Percentiles rank a stretch among this genome's conserved stretches.
phyloP scores from a whole-genome alignment of 768 basidiomycete species.

The Lactarius hengduanensis region DNA sequence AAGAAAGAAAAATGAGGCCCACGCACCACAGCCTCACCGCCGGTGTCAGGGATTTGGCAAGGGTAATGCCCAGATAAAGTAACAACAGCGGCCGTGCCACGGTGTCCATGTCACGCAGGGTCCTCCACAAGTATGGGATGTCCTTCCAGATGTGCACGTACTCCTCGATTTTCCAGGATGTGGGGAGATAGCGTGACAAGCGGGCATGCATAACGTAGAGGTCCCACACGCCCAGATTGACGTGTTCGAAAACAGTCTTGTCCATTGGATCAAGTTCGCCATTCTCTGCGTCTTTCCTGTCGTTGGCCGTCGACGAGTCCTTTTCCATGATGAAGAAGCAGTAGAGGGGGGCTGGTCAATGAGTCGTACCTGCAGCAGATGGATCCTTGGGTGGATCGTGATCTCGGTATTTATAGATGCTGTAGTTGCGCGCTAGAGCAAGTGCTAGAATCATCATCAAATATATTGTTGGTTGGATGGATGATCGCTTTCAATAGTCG shows the following conservation, averaged over 20 bases:
- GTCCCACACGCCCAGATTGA: background rate
- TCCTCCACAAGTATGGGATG: slow-evolving; percentile 42
- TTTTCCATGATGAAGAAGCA: background rate
- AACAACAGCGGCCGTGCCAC: slow-evolving; percentile 14
- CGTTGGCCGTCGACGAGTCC: background rate
- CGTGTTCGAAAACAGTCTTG: background rate
- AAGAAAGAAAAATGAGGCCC: background rate
- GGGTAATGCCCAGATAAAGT: slow-evolving; percentile 10
- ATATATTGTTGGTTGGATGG: background rate
- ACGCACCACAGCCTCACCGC: slow-evolving; percentile 19
- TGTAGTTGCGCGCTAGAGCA: background rate
- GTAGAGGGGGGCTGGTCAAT: background rate
- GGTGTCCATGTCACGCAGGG: slow-evolving; percentile 36
- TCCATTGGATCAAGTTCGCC: background rate
- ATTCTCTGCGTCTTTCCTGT: background rate
- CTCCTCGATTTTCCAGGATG: background rate
- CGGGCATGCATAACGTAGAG: background rate
- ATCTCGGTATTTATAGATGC: background rate
- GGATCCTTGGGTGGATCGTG: no score
- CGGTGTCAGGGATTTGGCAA: slow-evolving; percentile 8
- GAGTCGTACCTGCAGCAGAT: background rate
- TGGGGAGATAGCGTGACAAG: background rate
- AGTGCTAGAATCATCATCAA: no score
- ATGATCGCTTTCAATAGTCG: no score
- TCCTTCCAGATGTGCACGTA: background rate